phyloP scores from a whole-genome alignment of 2,329 filamentous ascomycete species.

The Moelleriella libera region DNA sequence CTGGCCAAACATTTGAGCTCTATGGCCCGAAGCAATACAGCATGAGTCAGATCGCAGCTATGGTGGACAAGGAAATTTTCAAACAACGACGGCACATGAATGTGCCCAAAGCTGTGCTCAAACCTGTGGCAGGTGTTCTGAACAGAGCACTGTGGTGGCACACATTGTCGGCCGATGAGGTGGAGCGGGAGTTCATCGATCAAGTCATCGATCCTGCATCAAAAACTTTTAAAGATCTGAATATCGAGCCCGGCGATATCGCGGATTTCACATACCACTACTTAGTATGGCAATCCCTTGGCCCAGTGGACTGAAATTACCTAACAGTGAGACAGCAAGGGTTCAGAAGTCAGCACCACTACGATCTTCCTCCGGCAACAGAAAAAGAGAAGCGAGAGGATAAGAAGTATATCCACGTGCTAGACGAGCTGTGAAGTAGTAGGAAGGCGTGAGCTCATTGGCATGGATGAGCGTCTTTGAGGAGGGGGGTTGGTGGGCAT shows the following conservation, averaged over 20 bases:
- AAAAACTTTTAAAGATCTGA: constrained; percentile 91
- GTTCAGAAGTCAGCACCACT: constrained; percentile 78
- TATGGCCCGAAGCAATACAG: constrained; percentile 90
- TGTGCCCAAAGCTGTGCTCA: constrained; percentile 66
- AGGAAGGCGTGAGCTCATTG: not conserved
- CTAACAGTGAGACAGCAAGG: constrained; percentile 51
- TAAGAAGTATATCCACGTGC: constrained; percentile 91
- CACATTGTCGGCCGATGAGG: constrained; percentile 64
- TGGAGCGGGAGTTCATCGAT: constrained; percentile 87
- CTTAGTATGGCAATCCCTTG: constrained; percentile 43
- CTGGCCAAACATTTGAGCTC: constrained; percentile 82
- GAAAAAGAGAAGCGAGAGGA: constrained; percentile 91
- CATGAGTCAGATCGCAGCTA: constrained; percentile 68
- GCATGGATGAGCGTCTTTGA: too few species aligned
- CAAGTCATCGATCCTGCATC: constrained; percentile 80
- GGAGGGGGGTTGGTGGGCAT: too few species aligned
- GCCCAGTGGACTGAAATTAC: not conserved
- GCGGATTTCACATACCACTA: constrained; percentile 86
- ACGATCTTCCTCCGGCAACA: constrained; percentile 86
- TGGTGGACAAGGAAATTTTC: constrained; percentile 87
- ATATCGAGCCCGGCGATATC: constrained; percentile 78
- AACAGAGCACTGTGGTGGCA: constrained; percentile 88
- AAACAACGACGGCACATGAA: constrained; percentile 87
- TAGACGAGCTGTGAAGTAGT: constrained; percentile 58
- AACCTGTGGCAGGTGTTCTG: constrained; percentile 58